These are phyloP conservation scores for Saccharomycopsis selenospora DNA, from an alignment of 805 yeast species.

Conservation along the genomic window DNA sequence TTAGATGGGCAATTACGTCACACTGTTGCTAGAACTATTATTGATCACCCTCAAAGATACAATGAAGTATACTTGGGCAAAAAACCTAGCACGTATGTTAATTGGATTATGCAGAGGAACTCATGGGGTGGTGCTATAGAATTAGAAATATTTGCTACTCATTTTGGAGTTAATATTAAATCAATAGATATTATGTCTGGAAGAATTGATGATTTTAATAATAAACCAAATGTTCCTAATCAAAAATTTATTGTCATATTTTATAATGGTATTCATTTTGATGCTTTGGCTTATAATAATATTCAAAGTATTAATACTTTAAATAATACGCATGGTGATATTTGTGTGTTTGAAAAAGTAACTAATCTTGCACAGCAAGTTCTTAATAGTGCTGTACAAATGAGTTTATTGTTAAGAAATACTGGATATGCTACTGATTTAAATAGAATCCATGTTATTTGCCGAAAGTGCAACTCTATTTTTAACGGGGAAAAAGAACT, in stretches of 20 bases:
- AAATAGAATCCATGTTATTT: slow-evolving; percentile 46
- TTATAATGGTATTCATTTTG: slow-evolving; percentile 72
- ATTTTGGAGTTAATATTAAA: slow-evolving; percentile 44
- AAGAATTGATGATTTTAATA: slow-evolving; percentile 44
- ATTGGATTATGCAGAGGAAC: slow-evolving; percentile 53
- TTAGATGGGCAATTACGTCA: slow-evolving; percentile 44
- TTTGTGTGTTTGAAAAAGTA: slow-evolving; percentile 36
- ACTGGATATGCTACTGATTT: slow-evolving; percentile 62
- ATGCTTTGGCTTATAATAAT: slow-evolving; percentile 42
- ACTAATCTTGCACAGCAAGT: slow-evolving; percentile 31
- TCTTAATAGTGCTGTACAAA: slow-evolving; percentile 30
- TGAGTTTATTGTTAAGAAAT: slow-evolving; percentile 40
- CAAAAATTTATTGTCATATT: slow-evolving; percentile 43
- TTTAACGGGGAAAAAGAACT: slow-evolving; percentile 62
- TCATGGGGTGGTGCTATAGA: slow-evolving; percentile 88
- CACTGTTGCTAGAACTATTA: slow-evolving; percentile 42
- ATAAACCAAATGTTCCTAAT: slow-evolving; percentile 21
- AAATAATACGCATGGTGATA: slow-evolving; percentile 25
- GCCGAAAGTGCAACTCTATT: slow-evolving; percentile 45
- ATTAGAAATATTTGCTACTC: slow-evolving; percentile 50
- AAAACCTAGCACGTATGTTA: slow-evolving; percentile 39
- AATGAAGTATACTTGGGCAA: slow-evolving; percentile 53
- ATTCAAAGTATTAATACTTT: slow-evolving; percentile 23
- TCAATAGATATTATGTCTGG: slow-evolving; percentile 62
- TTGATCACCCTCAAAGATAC: slow-evolving; percentile 37